Evolutionary conservation across 768 basidiomycete genomes (phyloP), one percentile per base, ranked within the genome.

Genomic region (Rhodotorula diobovata): DNA sequence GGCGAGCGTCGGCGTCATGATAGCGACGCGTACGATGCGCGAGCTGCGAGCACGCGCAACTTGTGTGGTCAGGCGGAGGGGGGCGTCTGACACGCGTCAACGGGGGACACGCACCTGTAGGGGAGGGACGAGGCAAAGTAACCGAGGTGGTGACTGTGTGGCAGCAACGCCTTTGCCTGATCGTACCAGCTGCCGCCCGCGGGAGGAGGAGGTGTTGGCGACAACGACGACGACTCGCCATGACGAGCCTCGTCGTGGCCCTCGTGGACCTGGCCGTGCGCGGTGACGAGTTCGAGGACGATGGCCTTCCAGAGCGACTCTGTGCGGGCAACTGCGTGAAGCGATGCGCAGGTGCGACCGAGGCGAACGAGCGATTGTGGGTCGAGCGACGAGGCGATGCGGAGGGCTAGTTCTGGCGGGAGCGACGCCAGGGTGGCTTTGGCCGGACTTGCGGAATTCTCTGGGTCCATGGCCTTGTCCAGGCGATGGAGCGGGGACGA

Each of bases 381-480:
- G 53, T 69, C 61, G 61, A 64, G 61, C 50, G 46, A 37, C 18
- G 21, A 16, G 48, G 66, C 20, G 53, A 70, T 34, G 30, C 61
- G 65, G 25, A 73, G 55, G 25, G 59, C 2, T 18, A 73, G 65
- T 37, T 73, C 72, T 25, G 72, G 72, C 10, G 72, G 72, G 35
- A 73, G 68, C 0, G 51, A 4, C 18, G 11, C 23, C 30, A 64
- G 51, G 20, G 39, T 14, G 14, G 46, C 45, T 3, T 2, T 30
- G 7, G 23, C 9, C 23, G 30, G 34, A 10, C 14, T n/a, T 0
- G 12, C 2, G 18, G 8, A 37, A 50, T 30, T 53, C 0, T 18
- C 28, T 20, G 50, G 2, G 8, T 30, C 48, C 18, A 41, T 60
- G 15, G 39, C 30, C n/a, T 7, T 16, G 30, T 8, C 8, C 6